Base-by-base conservation (phyloP, 2,329 filamentous ascomycete species). In the Cylindrodendrum hubeiense region DNA sequence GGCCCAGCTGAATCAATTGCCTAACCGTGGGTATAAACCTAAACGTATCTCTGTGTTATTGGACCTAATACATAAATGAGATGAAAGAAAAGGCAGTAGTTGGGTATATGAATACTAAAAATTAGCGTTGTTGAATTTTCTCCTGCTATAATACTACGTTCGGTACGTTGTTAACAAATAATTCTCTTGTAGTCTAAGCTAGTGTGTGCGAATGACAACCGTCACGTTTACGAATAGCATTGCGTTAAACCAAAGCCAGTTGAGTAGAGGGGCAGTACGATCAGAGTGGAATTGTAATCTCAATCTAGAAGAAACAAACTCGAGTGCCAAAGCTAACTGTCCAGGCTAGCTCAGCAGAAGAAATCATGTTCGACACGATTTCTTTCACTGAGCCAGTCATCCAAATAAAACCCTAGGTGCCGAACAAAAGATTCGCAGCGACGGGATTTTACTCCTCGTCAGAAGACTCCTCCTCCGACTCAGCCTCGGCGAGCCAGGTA, bases 401-500 rank as follows among this genome's bases (percentile, higher is more conserved):
- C 12, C 51, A 56, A 17, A 58, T 53, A 65, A n/a, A 34, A 46
- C 55, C 24, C 28, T 26, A 46, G 39, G 49, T 26, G 58, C 37
- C 58, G 54, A n/a, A 59, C 34, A 53, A 54, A 54, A 30, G 28
- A 33, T 22, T 55, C 24, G 37, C 21, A 26, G 30, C 28, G 19
- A 43, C 12, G 13, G 22, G 24, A 30, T 72, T 73, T 67, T 78
- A 77, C 73, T 91, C 90, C 70, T 93, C 89, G 22, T 91, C 90
- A 8, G 83, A 84, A 10, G 85, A 85, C 63, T 90, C 89, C 67
- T 92, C 90, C 68, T 91, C 90, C 5, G 59, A 63, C 37, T 39
- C 37, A 58, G 95, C 95, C 81, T 92, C 93, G 73, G 93, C 89
- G 63, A 98, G 93, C 95, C 95, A 98, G 75, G 90, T 92, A 77